Percentiles rank a stretch among this genome's conserved stretches.
These are phyloP conservation scores for Gamsiella multidivaricata DNA, from an alignment of 192 early-diverging fungal species.

Conservation along the genomic window DNA sequence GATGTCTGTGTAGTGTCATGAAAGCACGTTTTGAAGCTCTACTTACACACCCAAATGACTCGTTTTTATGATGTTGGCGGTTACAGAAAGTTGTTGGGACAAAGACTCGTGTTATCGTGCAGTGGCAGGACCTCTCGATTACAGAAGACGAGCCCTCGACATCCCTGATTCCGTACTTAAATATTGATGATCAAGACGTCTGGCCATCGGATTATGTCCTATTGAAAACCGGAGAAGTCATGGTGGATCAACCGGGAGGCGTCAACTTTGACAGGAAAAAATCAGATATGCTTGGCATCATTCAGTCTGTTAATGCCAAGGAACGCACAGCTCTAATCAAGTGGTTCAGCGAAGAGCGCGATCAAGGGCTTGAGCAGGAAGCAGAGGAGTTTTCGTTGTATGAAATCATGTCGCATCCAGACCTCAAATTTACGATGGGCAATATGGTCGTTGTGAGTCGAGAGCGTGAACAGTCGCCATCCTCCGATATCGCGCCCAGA, in stretches of 20 bases:
- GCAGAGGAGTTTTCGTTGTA: constrained; percentile 49
- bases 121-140: constrained; percentile 56
- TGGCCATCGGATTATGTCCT: constrained; percentile 58
- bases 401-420: constrained; percentile 54
- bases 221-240: constrained; percentile 41
- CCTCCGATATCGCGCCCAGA: constrained; percentile 45
- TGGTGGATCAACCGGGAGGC: constrained; percentile 39
- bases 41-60: too few relatives aligned
- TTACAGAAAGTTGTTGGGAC: constrained; percentile 46
- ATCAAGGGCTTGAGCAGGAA: constrained; percentile 46
- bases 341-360: constrained; percentile 58
- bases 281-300: constrained; percentile 54
- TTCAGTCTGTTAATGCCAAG: constrained; percentile 50
- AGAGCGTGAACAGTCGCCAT: constrained; percentile 27
- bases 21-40: too few relatives aligned
- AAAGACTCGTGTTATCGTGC: constrained; percentile 40
- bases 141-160: constrained; percentile 25
- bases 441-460: constrained; percentile 50
- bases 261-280: constrained; percentile 44
- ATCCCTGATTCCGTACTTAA: constrained; percentile 49
- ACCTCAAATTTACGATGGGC: constrained; percentile 54
- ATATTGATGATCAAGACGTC: constrained; percentile 58
- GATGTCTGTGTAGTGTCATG: background rate
- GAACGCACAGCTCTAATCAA: constrained; percentile 46
- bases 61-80: background rate